Conservation (phyloP, 2,329 filamentous ascomycete genomes). For the Botrytis paeoniae region DNA sequence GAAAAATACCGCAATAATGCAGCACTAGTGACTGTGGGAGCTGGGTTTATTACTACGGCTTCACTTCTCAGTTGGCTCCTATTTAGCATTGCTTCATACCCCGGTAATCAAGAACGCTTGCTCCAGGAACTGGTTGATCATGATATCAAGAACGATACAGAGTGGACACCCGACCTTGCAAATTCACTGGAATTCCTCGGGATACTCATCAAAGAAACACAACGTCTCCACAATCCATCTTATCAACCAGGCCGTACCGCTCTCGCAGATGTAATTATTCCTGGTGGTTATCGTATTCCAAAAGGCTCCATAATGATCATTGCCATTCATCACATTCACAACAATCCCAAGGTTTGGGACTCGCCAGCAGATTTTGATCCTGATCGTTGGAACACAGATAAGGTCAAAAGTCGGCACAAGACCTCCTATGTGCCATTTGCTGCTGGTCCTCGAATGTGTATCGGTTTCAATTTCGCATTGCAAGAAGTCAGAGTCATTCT, state of each 20-base stretch:
- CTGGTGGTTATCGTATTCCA: conserved; percentile 45
- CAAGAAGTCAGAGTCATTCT: conserved; percentile 42
- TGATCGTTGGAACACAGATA: conserved; percentile 29
- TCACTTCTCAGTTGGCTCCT: conserved; percentile 48
- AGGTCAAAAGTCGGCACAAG: conserved; percentile 24
- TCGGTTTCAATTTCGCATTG: conserved; percentile 44
- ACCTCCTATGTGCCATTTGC: conserved; percentile 41
- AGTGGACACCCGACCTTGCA: conserved; percentile 39
- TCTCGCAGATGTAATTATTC: conserved; percentile 44
- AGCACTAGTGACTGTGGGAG: conserved; percentile 43
- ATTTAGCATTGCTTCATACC: conserved; percentile 44
- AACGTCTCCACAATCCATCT: conserved; percentile 45
- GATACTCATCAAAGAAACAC: conserved; percentile 46
- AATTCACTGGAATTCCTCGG: conserved; percentile 41
- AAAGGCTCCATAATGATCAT: conserved; percentile 35
- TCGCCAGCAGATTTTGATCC: conserved; percentile 26
- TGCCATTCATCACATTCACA: conserved; percentile 29
- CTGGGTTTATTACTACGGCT: conserved; percentile 48
- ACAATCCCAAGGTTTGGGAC: conserved; percentile 28
- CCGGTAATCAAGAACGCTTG: conserved; percentile 44
- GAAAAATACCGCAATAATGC: conserved; percentile 36
- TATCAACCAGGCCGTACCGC: conserved; percentile 48
- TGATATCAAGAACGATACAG: conserved; percentile 35
- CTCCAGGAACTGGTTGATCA: conserved; percentile 46
- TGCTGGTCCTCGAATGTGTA: conserved; percentile 39